Base-by-base conservation (phyloP, 805 yeast species). In the Cyberlindnera sargentensis region DNA sequence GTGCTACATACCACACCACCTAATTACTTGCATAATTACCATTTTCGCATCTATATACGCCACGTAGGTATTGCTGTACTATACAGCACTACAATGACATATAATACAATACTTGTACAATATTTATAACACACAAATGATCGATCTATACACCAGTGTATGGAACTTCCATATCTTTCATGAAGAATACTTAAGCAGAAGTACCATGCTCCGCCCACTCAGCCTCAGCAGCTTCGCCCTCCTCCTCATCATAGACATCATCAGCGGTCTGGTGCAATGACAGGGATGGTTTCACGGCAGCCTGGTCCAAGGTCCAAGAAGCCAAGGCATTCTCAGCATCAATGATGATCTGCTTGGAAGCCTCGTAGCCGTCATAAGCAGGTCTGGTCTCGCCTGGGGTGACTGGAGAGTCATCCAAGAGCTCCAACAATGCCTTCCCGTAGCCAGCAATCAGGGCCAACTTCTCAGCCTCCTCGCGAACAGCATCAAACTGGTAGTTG, bases 311-410 rank as follows among this genome's bases (percentile, higher is more conserved):
- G 56, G 98, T 93, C 99, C 99, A 91, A 49, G 88, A 78, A 50
- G 95, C 95, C 61, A 91, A 78, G 50, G 97, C 95, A 57, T 82
- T 83, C 75, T 91, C 99, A 56, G 95, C 93, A 67, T 91, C 98
- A 65, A 89, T 84, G 62, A 93, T 89, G 72, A 93, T 88, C 76
- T 93, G 98, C 76, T 89, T 90, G 50, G 96, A 85, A 47, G 96
- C 96, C 67, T 91, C 97, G 68, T 89, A 91, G 55, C 98, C 98
- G 63, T 93, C 98, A 70, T 93, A 91, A 48, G 96, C 91, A 40
- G 96, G 91, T 76, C 98, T 88, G 53, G 96, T 83, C 76, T 91
- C 98, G 75, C 99, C 99, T 51, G 99, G 99, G 55, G 97, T 91
- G 53, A 93, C 96, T 51, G 98, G 95, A 53, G 93, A 72, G 70